A percentile compares a stretch with the other conserved stretches of the same genome.
phyloP scores from a whole-genome alignment of 1,284 basidiomycete species.

The Apiotrichum mycotoxinovorans region DNA sequence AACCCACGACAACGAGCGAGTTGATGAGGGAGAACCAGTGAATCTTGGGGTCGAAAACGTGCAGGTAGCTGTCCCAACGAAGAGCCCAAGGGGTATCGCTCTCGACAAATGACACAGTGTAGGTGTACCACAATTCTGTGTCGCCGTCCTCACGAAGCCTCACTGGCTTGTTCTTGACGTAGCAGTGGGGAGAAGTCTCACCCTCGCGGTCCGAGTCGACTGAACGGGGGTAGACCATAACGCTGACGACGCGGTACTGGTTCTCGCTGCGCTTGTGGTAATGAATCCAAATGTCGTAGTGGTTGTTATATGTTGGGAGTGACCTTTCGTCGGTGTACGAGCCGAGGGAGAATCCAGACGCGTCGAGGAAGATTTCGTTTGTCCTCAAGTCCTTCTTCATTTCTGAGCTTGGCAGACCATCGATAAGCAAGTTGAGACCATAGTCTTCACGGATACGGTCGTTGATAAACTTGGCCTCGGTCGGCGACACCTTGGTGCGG shows the following conservation, averaged over 20 bases:
- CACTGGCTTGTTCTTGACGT: conserved; percentile 51
- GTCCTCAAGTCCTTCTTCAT: conserved; percentile 77
- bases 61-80: conserved; percentile 93
- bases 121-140: conserved; percentile 81
- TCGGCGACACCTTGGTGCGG: conserved; percentile 59
- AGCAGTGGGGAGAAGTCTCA: conserved; percentile 35
- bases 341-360: conserved; percentile 56
- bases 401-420: conserved; percentile 89
- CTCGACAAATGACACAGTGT: conserved; percentile 82
- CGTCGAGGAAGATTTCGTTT: conserved; percentile 81
- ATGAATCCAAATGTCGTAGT: conserved; percentile 62
- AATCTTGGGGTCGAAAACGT: conserved; percentile 57
- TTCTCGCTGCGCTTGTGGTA: conserved; percentile 72
- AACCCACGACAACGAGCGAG: conserved; percentile 82
- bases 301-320: conserved; percentile 77
- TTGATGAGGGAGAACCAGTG: conserved; percentile 87
- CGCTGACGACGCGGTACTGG: conserved; percentile 79
- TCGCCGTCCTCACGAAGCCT: conserved; percentile 61
- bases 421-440: conserved; percentile 90
- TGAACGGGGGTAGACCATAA: conserved; percentile 80
- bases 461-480: conserved; percentile 76
- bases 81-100: conserved; percentile 78
- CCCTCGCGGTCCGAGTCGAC: conserved; percentile 34
- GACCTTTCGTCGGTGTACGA: conserved; percentile 24
- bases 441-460: conserved; percentile 88